Evolutionary conservation across 345 rosid genomes (phyloP).

Genomic region (Syzygium oleosum): DNA sequence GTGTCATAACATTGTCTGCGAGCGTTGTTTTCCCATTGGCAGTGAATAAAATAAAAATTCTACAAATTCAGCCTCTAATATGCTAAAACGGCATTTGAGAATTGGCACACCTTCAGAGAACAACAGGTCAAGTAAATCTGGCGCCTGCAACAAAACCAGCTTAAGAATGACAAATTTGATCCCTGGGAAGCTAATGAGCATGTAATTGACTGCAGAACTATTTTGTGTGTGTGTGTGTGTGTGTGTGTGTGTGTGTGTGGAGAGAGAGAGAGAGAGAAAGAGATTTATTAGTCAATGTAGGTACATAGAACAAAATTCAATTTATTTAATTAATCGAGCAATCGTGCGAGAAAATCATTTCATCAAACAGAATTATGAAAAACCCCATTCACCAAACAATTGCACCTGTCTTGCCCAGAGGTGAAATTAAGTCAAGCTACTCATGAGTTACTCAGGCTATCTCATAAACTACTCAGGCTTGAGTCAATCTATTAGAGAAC

Average conservation of each 20-base stretch:
- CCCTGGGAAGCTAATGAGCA: background rate
- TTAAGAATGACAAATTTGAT: background rate
- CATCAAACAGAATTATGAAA: background rate
- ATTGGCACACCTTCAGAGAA: slow-evolving; percentile 58
- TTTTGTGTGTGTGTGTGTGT: background rate
- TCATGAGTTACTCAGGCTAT: background rate
- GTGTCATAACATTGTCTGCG: background rate
- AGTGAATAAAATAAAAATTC: background rate
- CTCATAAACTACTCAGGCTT: background rate
- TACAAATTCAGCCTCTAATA: background rate
- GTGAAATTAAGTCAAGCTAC: background rate
- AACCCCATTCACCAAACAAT: background rate
- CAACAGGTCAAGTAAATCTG: slow-evolving; percentile 63
- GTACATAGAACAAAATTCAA: background rate
- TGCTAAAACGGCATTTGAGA: background rate
- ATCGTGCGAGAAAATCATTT: background rate
- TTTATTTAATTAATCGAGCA: background rate
- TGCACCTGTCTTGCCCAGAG: background rate
- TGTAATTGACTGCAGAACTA: background rate
- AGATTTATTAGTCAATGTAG: background rate
- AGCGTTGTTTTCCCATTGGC: background rate
- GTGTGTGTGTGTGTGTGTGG: background rate
- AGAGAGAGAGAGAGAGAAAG: background rate
- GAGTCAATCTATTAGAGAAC: background rate
- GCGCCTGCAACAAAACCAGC: slow-evolving; percentile 53